phyloP scores from a whole-genome alignment of 371 early-diverging fungal species.

The Mortierella sp. region DNA sequence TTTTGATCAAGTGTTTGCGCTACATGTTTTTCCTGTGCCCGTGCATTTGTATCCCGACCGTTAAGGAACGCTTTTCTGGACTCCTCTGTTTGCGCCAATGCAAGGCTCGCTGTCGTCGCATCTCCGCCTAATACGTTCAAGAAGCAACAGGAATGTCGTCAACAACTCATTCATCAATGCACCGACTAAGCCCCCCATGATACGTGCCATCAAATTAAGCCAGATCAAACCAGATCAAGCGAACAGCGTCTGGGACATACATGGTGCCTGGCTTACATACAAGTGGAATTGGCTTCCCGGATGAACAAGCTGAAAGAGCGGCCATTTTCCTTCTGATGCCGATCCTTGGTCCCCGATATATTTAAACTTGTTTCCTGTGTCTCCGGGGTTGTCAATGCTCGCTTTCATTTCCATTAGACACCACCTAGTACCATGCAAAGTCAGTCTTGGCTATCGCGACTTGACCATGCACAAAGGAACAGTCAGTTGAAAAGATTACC shows the following conservation, averaged over 20 bases:
- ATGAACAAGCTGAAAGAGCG: constrained; percentile 31
- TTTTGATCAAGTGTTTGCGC: not conserved
- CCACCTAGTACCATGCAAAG: constrained; percentile 23
- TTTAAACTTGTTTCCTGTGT: constrained; percentile 16
- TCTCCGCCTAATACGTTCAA: constrained; percentile 69
- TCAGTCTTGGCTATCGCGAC: constrained; percentile 8
- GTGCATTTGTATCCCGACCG: not conserved
- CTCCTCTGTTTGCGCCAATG: constrained; percentile 63
- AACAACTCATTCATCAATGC: no score
- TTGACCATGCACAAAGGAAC: no score
- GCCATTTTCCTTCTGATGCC: not conserved
- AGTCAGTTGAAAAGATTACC: constrained; percentile 54
- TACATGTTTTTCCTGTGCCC: not conserved
- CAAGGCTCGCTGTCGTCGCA: constrained; percentile 75
- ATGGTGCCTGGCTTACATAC: constrained; percentile 83
- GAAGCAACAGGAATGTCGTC: not conserved
- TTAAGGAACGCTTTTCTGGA: constrained; percentile 45
- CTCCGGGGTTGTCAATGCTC: constrained; percentile 3
- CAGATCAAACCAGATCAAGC: no score
- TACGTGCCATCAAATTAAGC: no score
- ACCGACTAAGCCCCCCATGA: no score
- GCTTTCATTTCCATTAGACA: constrained; percentile 38
- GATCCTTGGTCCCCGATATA: constrained; percentile 1
- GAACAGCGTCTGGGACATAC: constrained; percentile 64
- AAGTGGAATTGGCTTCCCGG: constrained; percentile 64